These are phyloP conservation scores for Stephania japonica DNA, from an alignment of 164 flowering plant species.

Conservation along the genomic window DNA sequence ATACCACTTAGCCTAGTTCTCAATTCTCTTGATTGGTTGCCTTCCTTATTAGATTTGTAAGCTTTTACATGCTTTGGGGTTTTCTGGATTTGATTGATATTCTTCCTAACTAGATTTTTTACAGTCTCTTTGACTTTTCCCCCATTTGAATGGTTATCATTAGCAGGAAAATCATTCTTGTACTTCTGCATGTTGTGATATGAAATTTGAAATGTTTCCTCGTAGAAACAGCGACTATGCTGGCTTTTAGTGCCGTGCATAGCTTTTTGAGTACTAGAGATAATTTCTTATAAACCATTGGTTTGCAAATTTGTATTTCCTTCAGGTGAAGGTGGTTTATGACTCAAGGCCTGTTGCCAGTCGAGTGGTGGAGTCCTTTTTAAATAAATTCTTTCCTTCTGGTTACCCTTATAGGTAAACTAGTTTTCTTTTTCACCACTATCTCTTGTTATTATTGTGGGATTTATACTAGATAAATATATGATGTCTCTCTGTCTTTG, in stretches of 20 bases:
- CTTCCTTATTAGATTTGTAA: no score
- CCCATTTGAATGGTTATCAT: no score
- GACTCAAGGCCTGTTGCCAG: constrained; percentile 58
- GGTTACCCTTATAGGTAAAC: constrained; percentile 92
- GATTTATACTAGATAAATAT: not conserved
- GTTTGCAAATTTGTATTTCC: not conserved
- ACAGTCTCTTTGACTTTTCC: no score
- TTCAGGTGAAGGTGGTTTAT: constrained; percentile 58
- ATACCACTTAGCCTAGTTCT: no score
- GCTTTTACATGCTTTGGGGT: no score
- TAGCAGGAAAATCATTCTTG: no score
- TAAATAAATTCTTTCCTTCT: constrained; percentile 81
- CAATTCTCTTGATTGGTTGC: no score
- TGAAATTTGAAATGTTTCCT: no score
- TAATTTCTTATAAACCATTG: not conserved
- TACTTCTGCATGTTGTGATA: no score
- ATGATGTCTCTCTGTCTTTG: not conserved
- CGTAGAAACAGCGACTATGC: no score
- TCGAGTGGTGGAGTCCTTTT: constrained; percentile 61
- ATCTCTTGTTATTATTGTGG: not conserved
- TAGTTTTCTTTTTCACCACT: not conserved
- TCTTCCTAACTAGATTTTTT: no score
- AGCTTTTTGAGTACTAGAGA: not conserved
- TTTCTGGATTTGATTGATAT: no score
- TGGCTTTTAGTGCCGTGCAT: not conserved